Conservation (phyloP, 192 early-diverging fungal genomes). For the Phlyctochytrium planicorne region DNA sequence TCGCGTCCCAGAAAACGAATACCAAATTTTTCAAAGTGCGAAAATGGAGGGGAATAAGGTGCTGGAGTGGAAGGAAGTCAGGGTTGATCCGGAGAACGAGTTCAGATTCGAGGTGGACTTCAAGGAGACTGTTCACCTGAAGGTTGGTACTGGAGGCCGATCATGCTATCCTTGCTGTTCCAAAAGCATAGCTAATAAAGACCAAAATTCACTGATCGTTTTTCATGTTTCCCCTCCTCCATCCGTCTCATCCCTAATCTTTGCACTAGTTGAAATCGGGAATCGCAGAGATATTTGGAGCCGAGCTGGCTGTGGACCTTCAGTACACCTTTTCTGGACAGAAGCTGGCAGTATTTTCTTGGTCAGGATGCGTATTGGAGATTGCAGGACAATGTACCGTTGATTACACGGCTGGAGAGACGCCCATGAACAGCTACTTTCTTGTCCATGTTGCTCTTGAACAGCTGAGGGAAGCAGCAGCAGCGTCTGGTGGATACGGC, state of each 20-base stretch:
- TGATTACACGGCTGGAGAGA: constrained; percentile 91
- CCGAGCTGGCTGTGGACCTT: constrained; percentile 81
- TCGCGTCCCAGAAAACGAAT: constrained; percentile 8
- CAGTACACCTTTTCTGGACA: constrained; percentile 78
- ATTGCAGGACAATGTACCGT: constrained; percentile 68
- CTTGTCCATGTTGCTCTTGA: constrained; percentile 89
- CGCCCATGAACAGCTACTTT: constrained; percentile 87
- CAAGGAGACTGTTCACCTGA: constrained; percentile 59
- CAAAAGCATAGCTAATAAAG: neutral
- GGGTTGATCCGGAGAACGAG: constrained; percentile 77
- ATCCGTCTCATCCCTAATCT: neutral
- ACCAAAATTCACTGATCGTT: neutral
- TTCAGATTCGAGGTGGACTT: constrained; percentile 90
- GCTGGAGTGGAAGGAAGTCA: neutral
- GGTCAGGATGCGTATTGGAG: constrained; percentile 80
- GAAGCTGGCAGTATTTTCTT: constrained; percentile 89
- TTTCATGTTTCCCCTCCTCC: neutral
- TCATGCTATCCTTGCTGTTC: neutral
- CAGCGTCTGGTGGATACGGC: constrained; percentile 30
- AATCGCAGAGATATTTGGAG: constrained; percentile 90
- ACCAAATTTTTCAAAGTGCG: neutral
- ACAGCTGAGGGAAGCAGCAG: constrained; percentile 61
- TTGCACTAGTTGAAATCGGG: constrained; percentile 64
- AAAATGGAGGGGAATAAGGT: neutral
- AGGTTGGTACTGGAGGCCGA: constrained; percentile 45